Conservation (phyloP, 306 rosid species). For the Begonia fuchsioides region DNA sequence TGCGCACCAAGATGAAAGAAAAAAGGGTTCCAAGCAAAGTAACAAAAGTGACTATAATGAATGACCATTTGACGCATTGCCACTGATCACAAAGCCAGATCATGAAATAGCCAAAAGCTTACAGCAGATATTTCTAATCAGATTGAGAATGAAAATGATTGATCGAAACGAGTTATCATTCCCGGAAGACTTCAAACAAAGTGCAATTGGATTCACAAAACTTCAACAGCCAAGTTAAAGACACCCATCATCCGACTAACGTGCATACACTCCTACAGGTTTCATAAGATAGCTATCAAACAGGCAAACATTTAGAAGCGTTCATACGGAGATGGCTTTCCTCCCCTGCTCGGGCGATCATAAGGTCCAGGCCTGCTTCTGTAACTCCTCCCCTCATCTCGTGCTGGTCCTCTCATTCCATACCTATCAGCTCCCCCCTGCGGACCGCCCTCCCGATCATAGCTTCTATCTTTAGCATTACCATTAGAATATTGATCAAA, state of each 20-base stretch:
- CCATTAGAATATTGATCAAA: constrained; percentile 68
- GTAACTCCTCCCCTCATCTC: constrained; percentile 60
- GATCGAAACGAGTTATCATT: no score
- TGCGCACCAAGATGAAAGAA: constrained; percentile 7
- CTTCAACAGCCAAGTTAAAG: no score
- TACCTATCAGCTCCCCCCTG: constrained; percentile 51
- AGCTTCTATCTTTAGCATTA: constrained; percentile 68
- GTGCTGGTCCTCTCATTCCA: constrained; percentile 50
- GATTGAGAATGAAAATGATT: no score
- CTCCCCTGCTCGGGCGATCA: constrained; percentile 55
- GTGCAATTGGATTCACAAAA: no score
- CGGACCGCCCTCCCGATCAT: constrained; percentile 48
- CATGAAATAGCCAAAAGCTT: constrained; percentile 47
- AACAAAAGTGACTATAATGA: constrained; percentile 7
- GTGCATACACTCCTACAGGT: neutral
- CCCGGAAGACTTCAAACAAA: no score
- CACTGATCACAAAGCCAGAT: constrained; percentile 42
- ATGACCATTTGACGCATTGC: constrained; percentile 3
- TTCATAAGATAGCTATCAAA: neutral
- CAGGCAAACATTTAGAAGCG: constrained; percentile 35
- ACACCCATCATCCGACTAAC: neutral
- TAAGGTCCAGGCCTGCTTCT: constrained; percentile 73
- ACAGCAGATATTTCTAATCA: constrained; percentile 4
- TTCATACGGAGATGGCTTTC: constrained; percentile 57
- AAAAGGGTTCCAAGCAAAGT: constrained; percentile 4